phyloP scores from a whole-genome alignment of 805 yeast genomes.

The Suhomyces xylopsoci region DNA sequence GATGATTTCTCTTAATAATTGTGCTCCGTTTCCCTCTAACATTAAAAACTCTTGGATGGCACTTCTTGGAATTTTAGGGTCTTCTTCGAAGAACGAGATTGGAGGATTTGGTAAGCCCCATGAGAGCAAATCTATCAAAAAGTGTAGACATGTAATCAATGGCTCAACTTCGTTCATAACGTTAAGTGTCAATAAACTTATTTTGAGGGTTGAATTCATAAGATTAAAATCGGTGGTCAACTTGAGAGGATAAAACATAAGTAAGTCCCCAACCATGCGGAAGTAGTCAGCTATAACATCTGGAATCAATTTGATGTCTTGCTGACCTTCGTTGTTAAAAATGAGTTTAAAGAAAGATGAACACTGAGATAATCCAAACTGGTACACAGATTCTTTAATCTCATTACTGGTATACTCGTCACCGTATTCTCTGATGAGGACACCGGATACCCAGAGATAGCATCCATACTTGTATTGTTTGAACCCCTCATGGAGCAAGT shows the following conservation, averaged over 20 bases:
- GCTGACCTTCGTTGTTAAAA: conserved; percentile 14
- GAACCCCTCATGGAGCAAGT: conserved; percentile 67
- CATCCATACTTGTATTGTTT: conserved; percentile 70
- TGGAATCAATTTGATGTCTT: conserved; percentile 42
- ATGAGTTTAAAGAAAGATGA: conserved; percentile 51
- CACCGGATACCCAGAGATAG: conserved; percentile 87
- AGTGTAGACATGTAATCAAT: conserved; percentile 65
- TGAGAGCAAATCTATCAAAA: conserved; percentile 72
- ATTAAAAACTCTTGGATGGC: conserved; percentile 37
- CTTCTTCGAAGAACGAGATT: conserved; percentile 56
- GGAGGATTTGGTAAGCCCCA: conserved; percentile 88
- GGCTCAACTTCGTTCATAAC: conserved; percentile 68
- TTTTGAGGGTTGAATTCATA: conserved; percentile 52
- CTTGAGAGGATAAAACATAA: conserved; percentile 68
- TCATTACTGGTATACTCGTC: conserved; percentile 48
- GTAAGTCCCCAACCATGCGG: conserved; percentile 71
- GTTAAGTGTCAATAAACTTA: conserved; percentile 52
- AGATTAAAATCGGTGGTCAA: conserved; percentile 46
- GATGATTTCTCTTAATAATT: conserved; percentile 51
- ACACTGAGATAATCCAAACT: conserved; percentile 68
- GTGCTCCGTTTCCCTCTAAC: conserved; percentile 50
- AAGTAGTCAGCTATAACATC: conserved; percentile 86
- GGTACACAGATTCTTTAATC: conserved; percentile 62
- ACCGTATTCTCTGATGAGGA: conserved; percentile 65
- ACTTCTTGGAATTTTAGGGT: conserved; percentile 30